These are phyloP conservation scores for Yamadazyma trypodendri DNA, from an alignment of 1,139 yeast species.

Conservation along the genomic window DNA sequence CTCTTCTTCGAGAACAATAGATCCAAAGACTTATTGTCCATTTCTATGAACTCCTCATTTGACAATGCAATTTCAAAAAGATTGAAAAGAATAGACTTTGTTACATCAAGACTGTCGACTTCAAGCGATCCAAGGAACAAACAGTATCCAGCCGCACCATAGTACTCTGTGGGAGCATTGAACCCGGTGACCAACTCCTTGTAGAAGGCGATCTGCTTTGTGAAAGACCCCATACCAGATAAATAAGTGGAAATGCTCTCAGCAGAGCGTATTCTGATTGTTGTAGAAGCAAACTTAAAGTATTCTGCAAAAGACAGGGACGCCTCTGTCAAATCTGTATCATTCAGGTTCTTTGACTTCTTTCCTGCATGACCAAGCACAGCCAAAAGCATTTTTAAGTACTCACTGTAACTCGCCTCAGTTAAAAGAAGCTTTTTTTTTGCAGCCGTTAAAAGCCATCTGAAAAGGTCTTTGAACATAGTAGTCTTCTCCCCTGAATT, in stretches of 20 bases:
- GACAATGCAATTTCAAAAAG: slow-evolving; percentile 41
- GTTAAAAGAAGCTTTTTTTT: slow-evolving; percentile 26
- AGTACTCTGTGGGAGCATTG: slow-evolving; percentile 3
- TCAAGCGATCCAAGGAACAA: slow-evolving; percentile 34
- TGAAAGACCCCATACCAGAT: background rate
- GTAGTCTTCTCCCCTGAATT: slow-evolving; percentile 23
- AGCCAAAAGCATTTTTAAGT: slow-evolving; percentile 9
- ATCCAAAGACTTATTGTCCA: slow-evolving; percentile 25
- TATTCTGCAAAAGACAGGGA: slow-evolving; percentile 20
- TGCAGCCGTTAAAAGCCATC: slow-evolving; percentile 33
- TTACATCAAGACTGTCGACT: slow-evolving; percentile 24
- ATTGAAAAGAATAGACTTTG: slow-evolving; percentile 36
- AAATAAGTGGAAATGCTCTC: slow-evolving; percentile 7
- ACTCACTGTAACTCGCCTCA: slow-evolving; percentile 5
- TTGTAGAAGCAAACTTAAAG: slow-evolving; percentile 18
- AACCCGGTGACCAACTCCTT: slow-evolving; percentile 30
- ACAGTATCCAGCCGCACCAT: slow-evolving; percentile 29
- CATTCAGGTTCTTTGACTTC: background rate
- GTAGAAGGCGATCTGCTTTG: slow-evolving; percentile 29
- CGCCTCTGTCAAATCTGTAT: background rate
- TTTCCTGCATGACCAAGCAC: background rate
- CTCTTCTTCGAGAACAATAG: slow-evolving; percentile 18
- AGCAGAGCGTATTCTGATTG: slow-evolving; percentile 9
- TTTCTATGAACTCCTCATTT: slow-evolving; percentile 13
- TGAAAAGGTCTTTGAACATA: slow-evolving; percentile 26